Conservation (phyloP, 106 monocot species). For the Platanthera guangdongensis region DNA sequence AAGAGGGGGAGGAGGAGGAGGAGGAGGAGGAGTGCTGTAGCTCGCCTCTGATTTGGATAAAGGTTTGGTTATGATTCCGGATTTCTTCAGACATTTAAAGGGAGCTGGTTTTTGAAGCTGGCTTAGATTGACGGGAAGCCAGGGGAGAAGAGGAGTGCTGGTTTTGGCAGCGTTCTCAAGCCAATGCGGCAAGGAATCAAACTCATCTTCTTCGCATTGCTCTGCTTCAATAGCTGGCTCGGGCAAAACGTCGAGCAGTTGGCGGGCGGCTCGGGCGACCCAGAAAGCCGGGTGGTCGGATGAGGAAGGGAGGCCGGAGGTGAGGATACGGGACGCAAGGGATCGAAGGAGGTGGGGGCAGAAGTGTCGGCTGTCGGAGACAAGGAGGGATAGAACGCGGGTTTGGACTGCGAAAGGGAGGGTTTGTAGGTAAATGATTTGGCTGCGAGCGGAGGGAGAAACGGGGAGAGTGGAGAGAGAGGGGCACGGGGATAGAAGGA, state of each 20-base stretch:
- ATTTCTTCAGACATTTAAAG: background rate
- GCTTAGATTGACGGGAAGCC: slow-evolving; percentile 37
- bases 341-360: slow-evolving; percentile 21
- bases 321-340: slow-evolving; percentile 30
- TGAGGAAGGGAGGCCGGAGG: background rate
- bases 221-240: background rate
- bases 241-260: slow-evolving; percentile 64
- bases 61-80: slow-evolving; percentile 2
- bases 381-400: slow-evolving; percentile 78
- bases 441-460: background rate
- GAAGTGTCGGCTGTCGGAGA: slow-evolving; percentile 33
- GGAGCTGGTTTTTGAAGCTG: background rate
- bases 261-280: slow-evolving; percentile 46
- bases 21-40: slow-evolving; percentile 20
- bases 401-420: slow-evolving; percentile 56
- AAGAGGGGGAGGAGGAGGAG: no score
- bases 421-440: slow-evolving; percentile 39
- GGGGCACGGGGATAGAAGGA: slow-evolving; percentile 29
- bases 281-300: slow-evolving; percentile 30
- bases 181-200: slow-evolving; percentile 55
- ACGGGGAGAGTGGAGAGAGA: slow-evolving; percentile 3
- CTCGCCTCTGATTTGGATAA: slow-evolving; percentile 4
- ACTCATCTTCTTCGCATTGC: slow-evolving; percentile 15
- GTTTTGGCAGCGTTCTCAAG: slow-evolving; percentile 22
- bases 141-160: slow-evolving; percentile 36